Percentiles rank a stretch among this genome's conserved stretches.
Evolutionary conservation across 352 stramenopile species (phyloP).

Genomic region (Pythium rishiriense): DNA sequence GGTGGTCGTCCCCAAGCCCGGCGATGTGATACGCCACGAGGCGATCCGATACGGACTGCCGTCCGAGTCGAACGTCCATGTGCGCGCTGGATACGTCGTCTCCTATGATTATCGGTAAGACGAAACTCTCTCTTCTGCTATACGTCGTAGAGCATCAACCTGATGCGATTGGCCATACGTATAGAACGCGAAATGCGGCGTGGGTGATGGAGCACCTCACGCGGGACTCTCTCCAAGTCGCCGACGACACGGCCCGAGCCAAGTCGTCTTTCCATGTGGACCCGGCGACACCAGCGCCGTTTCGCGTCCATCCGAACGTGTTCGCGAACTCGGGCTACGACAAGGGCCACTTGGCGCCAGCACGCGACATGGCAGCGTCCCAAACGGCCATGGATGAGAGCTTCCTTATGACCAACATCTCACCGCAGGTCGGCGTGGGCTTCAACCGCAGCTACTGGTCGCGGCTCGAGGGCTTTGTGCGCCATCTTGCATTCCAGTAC

Average conservation of each 20-base stretch:
- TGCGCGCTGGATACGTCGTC: conserved; percentile 79
- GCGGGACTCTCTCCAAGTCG: conserved; percentile 58
- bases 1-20: conserved; percentile 12
- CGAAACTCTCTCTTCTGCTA: no score
- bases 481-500: conserved; percentile 75
- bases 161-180: neutral
- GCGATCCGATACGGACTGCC: conserved; percentile 73
- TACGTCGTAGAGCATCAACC: no score
- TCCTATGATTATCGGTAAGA: conserved; percentile 83
- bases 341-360: conserved; percentile 93
- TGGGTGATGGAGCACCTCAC: conserved; percentile 89
- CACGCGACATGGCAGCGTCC: conserved; percentile 85
- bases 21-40: conserved; percentile 45
- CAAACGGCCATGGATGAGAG: conserved; percentile 91
- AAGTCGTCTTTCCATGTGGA: conserved; percentile 90
- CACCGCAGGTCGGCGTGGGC: conserved; percentile 86
- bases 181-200: conserved; percentile 76
- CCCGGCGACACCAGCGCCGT: conserved; percentile 57
- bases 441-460: conserved; percentile 91
- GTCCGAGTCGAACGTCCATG: conserved; percentile 66
- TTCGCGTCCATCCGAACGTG: conserved; percentile 85
- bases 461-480: conserved; percentile 84
- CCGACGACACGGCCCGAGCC: conserved; percentile 72
- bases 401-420: conserved; percentile 96
- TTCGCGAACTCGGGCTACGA: conserved; percentile 94